Percentiles rank a stretch among this genome's conserved stretches.
phyloP scores from a whole-genome alignment of 768 basidiomycete species.

The Inosperma sp. region DNA sequence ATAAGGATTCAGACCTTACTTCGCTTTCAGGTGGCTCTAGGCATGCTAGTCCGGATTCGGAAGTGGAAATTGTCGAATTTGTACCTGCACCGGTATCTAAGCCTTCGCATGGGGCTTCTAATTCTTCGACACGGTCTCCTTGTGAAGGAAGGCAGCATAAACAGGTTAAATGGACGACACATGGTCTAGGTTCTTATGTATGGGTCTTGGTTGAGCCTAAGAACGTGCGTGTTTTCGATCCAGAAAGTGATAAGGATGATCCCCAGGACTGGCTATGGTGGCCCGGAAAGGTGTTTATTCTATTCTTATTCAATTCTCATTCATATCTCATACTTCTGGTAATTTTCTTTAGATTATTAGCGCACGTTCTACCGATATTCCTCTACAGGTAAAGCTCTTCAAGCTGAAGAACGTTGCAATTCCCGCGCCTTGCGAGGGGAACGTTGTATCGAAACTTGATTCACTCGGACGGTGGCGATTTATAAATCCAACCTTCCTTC shows the following conservation, averaged over 20 bases:
- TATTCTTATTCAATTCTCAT: background rate
- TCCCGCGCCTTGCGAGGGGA: slow-evolving; percentile 32
- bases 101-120: background rate
- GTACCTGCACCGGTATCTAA: slow-evolving; percentile 3
- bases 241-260: slow-evolving; percentile 21
- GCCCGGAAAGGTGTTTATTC: slow-evolving; percentile 56
- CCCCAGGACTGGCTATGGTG: slow-evolving; percentile 51
- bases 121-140: background rate
- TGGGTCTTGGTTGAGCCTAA: slow-evolving; percentile 50
- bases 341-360: slow-evolving; percentile 1
- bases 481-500: slow-evolving; percentile 33
- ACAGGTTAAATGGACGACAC: slow-evolving; percentile 21
- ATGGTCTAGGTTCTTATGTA: slow-evolving; percentile 37
- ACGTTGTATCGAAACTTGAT: slow-evolving; percentile 35
- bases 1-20: slow-evolving; percentile 14
- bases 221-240: slow-evolving; percentile 32
- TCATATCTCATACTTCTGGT: background rate
- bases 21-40: slow-evolving; percentile 6
- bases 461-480: slow-evolving; percentile 40
- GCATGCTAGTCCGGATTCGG: slow-evolving; percentile 4
- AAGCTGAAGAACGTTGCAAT: slow-evolving; percentile 30
- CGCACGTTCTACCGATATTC: slow-evolving; percentile 9
- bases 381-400: slow-evolving; percentile 26
- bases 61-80: slow-evolving; percentile 4
- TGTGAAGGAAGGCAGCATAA: background rate